A percentile compares a stretch with the other conserved stretches of the same genome.
Conservation (phyloP, 2,329 filamentous ascomycete species). For the Alternaria sp. region DNA sequence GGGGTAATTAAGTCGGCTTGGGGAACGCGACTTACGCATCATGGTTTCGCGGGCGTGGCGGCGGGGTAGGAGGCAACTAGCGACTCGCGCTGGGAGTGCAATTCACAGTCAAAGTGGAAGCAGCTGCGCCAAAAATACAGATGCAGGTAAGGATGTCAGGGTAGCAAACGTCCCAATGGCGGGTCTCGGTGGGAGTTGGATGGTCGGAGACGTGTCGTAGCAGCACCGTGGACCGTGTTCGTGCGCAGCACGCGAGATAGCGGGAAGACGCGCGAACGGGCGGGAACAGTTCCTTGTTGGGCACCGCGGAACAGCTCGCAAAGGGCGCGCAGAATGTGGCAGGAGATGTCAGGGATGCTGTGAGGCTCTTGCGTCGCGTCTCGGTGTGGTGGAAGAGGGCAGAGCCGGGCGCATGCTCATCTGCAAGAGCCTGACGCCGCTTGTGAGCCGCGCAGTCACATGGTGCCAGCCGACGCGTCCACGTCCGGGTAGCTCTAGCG, state of each 20-base stretch:
- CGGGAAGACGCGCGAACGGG: conserved; percentile 30
- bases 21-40: conserved; percentile 29
- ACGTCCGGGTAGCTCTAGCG: conserved; percentile 19
- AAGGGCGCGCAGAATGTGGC: conserved; percentile 9
- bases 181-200: background rate
- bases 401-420: conserved; percentile 4
- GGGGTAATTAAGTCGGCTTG: conserved; percentile 10
- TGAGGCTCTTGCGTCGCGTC: conserved; percentile 24
- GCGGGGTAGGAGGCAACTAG: conserved; percentile 23
- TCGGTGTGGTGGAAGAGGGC: conserved; percentile 16
- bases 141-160: background rate
- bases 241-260: conserved; percentile 15
- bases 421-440: conserved; percentile 20
- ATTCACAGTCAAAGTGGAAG: conserved; percentile 2
- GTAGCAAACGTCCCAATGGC: conserved; percentile 2
- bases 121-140: background rate
- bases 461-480: conserved; percentile 22
- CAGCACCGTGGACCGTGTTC: conserved; percentile 8
- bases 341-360: conserved; percentile 9
- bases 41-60: conserved; percentile 17
- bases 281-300: conserved; percentile 1
- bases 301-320: conserved; percentile 4
- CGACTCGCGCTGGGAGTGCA: conserved; percentile 8
- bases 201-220: conserved; percentile 16
- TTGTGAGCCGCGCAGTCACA: conserved; percentile 28